phyloP scores from a whole-genome alignment of 768 basidiomycete species.

The Astraeus odoratus region DNA sequence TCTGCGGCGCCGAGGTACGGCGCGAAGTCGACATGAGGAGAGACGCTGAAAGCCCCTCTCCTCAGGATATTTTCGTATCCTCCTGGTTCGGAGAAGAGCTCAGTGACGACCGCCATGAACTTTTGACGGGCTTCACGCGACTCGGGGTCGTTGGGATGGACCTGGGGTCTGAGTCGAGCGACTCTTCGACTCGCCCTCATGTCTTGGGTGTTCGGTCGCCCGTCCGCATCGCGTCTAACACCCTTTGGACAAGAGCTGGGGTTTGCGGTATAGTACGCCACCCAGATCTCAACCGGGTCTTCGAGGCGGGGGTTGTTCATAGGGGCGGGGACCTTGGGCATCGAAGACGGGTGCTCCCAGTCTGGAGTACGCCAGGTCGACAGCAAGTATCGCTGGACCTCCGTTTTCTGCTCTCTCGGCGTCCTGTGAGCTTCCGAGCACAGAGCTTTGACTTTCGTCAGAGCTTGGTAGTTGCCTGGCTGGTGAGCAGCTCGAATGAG shows the following conservation, averaged over 20 bases:
- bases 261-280: constrained; percentile 37
- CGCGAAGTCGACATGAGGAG: constrained; percentile 24
- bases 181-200: constrained; percentile 42
- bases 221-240: constrained; percentile 34
- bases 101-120: constrained; percentile 34
- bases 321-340: constrained; percentile 13
- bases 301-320: constrained; percentile 40
- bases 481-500: constrained; percentile 39
- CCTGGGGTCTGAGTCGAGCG: constrained; percentile 39
- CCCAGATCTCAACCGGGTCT: constrained; percentile 41
- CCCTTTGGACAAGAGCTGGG: constrained; percentile 42
- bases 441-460: constrained; percentile 37
- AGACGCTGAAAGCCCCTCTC: constrained; percentile 28
- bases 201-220: constrained; percentile 34
- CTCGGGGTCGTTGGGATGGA: constrained; percentile 26
- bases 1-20: constrained; percentile 27
- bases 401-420: constrained; percentile 37
- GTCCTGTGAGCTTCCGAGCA: constrained; percentile 40
- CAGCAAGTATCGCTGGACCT: constrained; percentile 36
- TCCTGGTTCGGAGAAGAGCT: constrained; percentile 35
- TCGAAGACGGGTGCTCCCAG: constrained; percentile 19
- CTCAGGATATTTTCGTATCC: constrained; percentile 33
- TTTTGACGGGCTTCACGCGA: constrained; percentile 30
- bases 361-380: constrained; percentile 40
- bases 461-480: constrained; percentile 34